Conservation (phyloP, 495 filamentous ascomycete genomes). For the Neurospora sp. region DNA sequence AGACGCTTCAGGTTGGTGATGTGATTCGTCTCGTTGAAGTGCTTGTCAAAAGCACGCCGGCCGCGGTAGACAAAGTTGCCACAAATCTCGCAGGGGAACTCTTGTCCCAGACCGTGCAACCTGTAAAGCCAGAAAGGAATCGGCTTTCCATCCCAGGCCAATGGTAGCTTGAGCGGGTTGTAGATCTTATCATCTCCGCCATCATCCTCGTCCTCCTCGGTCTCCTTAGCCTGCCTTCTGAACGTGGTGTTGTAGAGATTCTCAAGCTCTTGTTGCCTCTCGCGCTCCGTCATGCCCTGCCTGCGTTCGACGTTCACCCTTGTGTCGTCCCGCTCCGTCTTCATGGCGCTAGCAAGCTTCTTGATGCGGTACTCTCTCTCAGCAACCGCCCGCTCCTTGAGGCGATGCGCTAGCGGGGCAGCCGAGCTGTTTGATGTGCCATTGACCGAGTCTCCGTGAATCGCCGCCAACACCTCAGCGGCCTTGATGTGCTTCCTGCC, state of each 20-base stretch:
- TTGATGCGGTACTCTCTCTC: slow-evolving; percentile 78
- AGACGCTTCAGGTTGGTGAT: slow-evolving; percentile 88
- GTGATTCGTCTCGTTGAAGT: slow-evolving; percentile 88
- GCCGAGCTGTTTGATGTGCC: slow-evolving; percentile 17
- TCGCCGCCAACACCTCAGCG: slow-evolving; percentile 45
- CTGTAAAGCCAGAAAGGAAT: slow-evolving; percentile 99
- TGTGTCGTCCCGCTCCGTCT: slow-evolving; percentile 71
- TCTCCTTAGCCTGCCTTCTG: slow-evolving; percentile 18
- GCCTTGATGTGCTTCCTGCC: slow-evolving; percentile 88
- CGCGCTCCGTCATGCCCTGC: slow-evolving; percentile 91
- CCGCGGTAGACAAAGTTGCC: slow-evolving; percentile 98
- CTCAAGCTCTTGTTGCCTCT: slow-evolving; percentile 83
- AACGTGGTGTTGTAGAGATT: slow-evolving; percentile 59
- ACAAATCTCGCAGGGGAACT: slow-evolving; percentile 92
- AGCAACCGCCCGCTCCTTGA: slow-evolving; percentile 87
- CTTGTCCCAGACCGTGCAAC: slow-evolving; percentile 87
- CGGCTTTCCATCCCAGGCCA: slow-evolving; percentile 96
- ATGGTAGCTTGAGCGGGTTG: slow-evolving; percentile 89
- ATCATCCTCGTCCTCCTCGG: slow-evolving; percentile 38
- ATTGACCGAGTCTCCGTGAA: slow-evolving; percentile 21
- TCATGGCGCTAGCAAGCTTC: slow-evolving; percentile 64
- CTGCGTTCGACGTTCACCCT: slow-evolving; percentile 86
- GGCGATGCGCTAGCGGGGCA: slow-evolving; percentile 34
- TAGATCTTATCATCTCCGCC: slow-evolving; percentile 78
- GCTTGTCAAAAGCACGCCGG: slow-evolving; percentile 90